Conservation (phyloP, 225 moss, liverwort and hornwort species). For the Rhytidiadelphus loreus region DNA sequence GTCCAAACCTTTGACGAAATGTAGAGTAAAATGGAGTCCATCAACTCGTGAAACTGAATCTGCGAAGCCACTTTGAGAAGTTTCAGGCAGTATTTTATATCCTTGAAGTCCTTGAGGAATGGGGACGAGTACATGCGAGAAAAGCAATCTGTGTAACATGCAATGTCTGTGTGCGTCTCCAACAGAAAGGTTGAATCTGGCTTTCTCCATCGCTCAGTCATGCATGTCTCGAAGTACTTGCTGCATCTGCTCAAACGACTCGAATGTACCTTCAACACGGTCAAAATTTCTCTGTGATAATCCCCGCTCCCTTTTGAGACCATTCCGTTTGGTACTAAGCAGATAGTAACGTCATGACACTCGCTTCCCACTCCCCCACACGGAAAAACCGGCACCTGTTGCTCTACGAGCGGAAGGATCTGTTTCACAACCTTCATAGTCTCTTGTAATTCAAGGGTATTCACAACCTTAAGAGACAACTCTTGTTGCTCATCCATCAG, state of each 20-base stretch:
- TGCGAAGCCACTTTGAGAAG: constrained; percentile 17
- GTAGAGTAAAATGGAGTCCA: not conserved
- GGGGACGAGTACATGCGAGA: not conserved
- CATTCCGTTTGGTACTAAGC: not conserved
- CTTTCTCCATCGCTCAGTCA: constrained; percentile 1
- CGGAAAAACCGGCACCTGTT: not conserved
- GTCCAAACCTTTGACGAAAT: not conserved
- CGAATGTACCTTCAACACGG: constrained; percentile 3
- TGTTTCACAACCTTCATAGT: not conserved
- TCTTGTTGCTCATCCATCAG: not conserved
- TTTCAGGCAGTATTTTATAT: not conserved
- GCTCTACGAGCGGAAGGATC: not conserved
- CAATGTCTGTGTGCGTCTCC: not conserved
- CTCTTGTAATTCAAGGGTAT: not conserved
- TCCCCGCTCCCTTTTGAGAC: not conserved
- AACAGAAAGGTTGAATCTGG: not conserved
- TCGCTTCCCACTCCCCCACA: not conserved
- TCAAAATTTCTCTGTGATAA: not conserved
- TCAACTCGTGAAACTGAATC: not conserved
- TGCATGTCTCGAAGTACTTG: constrained; percentile 11
- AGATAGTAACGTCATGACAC: not conserved
- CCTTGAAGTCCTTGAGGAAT: not conserved
- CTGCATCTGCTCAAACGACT: not conserved
- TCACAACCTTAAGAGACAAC: not conserved
- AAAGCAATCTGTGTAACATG: not conserved